Conservation (phyloP, 2,329 filamentous ascomycete genomes). For the Arthroderma uncinatum region DNA sequence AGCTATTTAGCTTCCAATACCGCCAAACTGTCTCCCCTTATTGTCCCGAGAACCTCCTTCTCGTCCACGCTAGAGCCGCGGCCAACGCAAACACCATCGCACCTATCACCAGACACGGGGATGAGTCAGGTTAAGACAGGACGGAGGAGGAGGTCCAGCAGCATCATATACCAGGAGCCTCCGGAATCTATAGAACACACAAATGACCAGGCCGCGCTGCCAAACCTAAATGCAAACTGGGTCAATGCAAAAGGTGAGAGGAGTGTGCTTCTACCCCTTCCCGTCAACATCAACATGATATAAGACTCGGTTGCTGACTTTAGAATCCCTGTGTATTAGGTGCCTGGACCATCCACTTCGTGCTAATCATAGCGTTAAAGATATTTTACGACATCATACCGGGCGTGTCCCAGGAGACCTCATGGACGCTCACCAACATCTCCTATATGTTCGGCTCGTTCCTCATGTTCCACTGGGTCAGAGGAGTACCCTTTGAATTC, state of each 20-base stretch:
- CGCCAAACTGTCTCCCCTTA: slow-evolving; percentile 93
- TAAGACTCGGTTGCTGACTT: background rate
- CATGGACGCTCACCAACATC: slow-evolving; percentile 97
- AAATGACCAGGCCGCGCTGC: slow-evolving; percentile 86
- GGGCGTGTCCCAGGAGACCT: slow-evolving; percentile 92
- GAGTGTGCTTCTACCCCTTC: background rate
- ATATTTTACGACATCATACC: slow-evolving; percentile 96
- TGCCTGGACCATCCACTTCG: slow-evolving; percentile 94
- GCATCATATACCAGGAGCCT: slow-evolving; percentile 95
- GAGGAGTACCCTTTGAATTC: slow-evolving; percentile 96
- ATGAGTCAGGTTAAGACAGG: slow-evolving; percentile 55
- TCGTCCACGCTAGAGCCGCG: slow-evolving; percentile 68
- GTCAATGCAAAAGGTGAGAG: slow-evolving; percentile 92
- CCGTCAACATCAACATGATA: background rate
- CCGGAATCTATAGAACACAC: slow-evolving; percentile 94
- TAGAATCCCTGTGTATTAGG: slow-evolving; percentile 44
- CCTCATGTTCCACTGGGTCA: slow-evolving; percentile 99
- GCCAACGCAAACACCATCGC: slow-evolving; percentile 24
- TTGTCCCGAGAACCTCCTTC: slow-evolving; percentile 82
- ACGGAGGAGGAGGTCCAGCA: slow-evolving; percentile 88
- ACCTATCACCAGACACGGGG: slow-evolving; percentile 48
- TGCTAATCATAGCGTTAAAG: slow-evolving; percentile 83
- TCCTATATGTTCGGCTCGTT: slow-evolving; percentile 98
- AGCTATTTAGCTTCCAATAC: slow-evolving; percentile 45
- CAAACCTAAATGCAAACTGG: slow-evolving; percentile 97